phyloP scores from a whole-genome alignment of 768 basidiomycete genomes.

The Harrya chromipes region DNA sequence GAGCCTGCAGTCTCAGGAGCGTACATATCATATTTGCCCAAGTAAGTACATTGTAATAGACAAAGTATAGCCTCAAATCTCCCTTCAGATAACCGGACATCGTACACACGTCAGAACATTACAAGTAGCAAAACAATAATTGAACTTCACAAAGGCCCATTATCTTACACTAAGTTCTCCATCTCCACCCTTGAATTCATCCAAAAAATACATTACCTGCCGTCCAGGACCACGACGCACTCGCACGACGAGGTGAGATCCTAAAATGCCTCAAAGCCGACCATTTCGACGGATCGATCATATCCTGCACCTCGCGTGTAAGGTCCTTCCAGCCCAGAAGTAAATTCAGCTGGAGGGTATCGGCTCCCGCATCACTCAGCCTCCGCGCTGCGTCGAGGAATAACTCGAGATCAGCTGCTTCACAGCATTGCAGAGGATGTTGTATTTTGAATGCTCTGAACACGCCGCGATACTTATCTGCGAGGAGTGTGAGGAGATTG shows the following conservation, averaged over 20 bases:
- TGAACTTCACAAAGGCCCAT: background rate
- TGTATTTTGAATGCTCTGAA: conserved; percentile 20
- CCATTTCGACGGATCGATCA: conserved; percentile 23
- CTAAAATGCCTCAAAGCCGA: conserved; percentile 10
- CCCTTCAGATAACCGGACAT: background rate
- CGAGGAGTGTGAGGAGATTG: conserved; percentile 18
- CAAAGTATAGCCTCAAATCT: too few species aligned
- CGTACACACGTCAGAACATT: background rate
- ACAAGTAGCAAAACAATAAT: background rate
- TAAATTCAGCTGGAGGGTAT: conserved; percentile 13
- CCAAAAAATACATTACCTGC: conserved; percentile 3
- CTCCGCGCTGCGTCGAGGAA: conserved; percentile 18
- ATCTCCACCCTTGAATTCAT: background rate
- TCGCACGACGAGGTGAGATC: conserved; percentile 9
- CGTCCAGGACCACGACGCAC: conserved; percentile 15
- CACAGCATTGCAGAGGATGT: conserved; percentile 14
- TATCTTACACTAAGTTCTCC: background rate
- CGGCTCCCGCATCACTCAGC: conserved; percentile 12
- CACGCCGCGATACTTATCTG: conserved; percentile 20
- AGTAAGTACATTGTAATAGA: too few species aligned
- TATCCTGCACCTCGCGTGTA: conserved; percentile 17
- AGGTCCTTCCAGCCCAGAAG: conserved; percentile 17
- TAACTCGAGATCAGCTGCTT: conserved; percentile 12
- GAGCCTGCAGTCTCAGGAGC: too few species aligned
- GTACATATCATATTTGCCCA: too few species aligned